A percentile compares a stretch with the other conserved stretches of the same genome.
Evolutionary conservation across 2,329 filamentous ascomycete genomes (phyloP).

Genomic region (Colletotrichum cereale): DNA sequence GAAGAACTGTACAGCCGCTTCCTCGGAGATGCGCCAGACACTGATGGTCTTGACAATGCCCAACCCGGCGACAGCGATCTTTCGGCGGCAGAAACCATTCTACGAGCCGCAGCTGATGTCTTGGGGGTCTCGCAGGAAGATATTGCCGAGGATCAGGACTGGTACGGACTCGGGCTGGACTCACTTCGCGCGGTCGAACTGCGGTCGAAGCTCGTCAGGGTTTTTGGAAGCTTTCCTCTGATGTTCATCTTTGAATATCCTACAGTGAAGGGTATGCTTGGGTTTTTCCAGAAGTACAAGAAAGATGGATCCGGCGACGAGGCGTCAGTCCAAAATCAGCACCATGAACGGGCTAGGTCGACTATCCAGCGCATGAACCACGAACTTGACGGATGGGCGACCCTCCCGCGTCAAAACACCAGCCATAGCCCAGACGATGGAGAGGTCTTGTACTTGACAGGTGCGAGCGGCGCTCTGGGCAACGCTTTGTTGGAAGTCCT

Average conservation of each 20-base stretch:
- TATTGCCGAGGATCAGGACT: neutral
- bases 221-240: conserved; percentile 23
- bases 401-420: neutral
- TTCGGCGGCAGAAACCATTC: neutral
- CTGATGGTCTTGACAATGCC: too few species aligned
- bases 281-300: neutral
- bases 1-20: conserved; percentile 15
- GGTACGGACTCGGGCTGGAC: conserved; percentile 33
- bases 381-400: neutral
- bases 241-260: conserved; percentile 35
- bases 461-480: conserved; percentile 22
- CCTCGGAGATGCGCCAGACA: neutral
- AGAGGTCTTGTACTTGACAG: conserved; percentile 13
- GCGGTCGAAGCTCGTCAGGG: conserved; percentile 10
- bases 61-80: too few species aligned
- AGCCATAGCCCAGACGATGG: neutral
- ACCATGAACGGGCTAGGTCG: conserved; percentile 2
- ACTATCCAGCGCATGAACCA: conserved; percentile 2
- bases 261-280: neutral
- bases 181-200: conserved; percentile 19
- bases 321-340: neutral
- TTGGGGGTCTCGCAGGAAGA: neutral
- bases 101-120: neutral
- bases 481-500: conserved; percentile 25
- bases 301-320: neutral